phyloP scores from a whole-genome alignment of 2,329 filamentous ascomycete genomes.

The Dactylellina cionopaga region DNA sequence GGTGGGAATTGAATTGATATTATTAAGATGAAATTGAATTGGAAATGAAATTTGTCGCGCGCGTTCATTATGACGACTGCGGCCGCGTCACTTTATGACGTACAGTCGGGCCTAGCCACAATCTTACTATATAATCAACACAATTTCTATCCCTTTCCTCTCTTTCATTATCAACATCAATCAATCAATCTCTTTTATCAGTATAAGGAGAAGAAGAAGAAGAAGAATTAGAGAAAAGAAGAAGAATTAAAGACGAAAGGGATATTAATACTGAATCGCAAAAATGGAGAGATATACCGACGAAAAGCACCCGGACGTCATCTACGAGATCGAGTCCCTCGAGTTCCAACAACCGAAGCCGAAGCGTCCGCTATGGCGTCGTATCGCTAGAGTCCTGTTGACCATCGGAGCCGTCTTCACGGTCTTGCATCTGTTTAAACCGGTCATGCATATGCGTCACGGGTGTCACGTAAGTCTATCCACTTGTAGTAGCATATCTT shows the following conservation, averaged over 20 bases:
- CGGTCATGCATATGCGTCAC: slow-evolving; percentile 22
- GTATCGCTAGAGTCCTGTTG: slow-evolving; percentile 18
- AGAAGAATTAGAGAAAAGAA: neutral
- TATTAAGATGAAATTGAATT: neutral
- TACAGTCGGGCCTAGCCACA: neutral
- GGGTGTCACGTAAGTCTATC: slow-evolving; percentile 33
- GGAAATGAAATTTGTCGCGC: neutral
- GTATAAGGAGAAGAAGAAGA: neutral
- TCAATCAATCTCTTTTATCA: neutral
- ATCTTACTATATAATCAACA: neutral
- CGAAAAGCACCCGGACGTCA: slow-evolving; percentile 32
- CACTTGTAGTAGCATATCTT: neutral
- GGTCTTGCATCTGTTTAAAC: slow-evolving; percentile 16
- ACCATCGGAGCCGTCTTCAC: slow-evolving; percentile 19
- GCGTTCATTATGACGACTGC: slow-evolving; percentile 26
- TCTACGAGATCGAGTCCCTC: slow-evolving; percentile 25
- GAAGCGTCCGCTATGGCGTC: slow-evolving; percentile 42
- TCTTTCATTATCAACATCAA: neutral
- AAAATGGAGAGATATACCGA: slow-evolving; percentile 51
- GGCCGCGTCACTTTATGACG: slow-evolving; percentile 25
- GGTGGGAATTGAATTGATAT: neutral
- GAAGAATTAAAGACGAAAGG: neutral
- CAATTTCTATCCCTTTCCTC: neutral
- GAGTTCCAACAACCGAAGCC: slow-evolving; percentile 32
- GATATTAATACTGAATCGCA: neutral